Base-by-base conservation (phyloP, 2,329 filamentous ascomycete genomes). In the Aspergillus sergii region DNA sequence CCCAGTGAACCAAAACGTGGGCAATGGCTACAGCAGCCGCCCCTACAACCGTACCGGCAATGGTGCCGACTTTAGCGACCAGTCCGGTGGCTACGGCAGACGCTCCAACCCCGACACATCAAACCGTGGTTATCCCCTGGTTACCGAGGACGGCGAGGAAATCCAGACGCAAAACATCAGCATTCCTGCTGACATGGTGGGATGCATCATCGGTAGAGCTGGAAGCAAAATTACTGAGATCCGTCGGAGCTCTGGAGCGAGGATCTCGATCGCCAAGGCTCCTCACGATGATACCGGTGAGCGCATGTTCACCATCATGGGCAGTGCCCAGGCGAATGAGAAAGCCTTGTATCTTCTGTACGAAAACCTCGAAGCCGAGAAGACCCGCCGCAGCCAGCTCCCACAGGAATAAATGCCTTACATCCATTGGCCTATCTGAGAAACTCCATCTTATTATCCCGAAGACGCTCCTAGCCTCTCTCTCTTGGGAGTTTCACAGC, bases 251-350 rank as follows among this genome's bases (percentile, higher is more conserved):
- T 99, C 95, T 60, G 94, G 94, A 64, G 95, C 95, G 66, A 91
- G 94, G 74, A 99, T 99, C 81, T 97, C 94, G 53, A 98, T 98
- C 79, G 94, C 94, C 72, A 98, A 97, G 85, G 89, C 94, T 54
- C 93, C 95, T 61, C 95, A 99, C 75, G 95, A 99, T 72, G 95
- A 98, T 71, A 96, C 93, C 64, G 95, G 95, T 69, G 95, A 99
- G 86, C 90, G 95, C 74, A 99, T 99, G 95, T 99, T 99, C 83
- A 99, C 95, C 75, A 99, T 99, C 78, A 97, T 96, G 87, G 95
- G 95, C 70, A 96, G 92, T 65, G 90, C 92, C 64, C 91, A 90
- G 81, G 93, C 93, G 68, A 99, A 99, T 74, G 95, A 99, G 82
- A 94, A 93, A 71, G 95, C 95, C 5, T 85, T 99, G 32, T 97